Base-by-base conservation (phyloP, 2,329 filamentous ascomycete genomes). In the Trichophyton rubrum region DNA sequence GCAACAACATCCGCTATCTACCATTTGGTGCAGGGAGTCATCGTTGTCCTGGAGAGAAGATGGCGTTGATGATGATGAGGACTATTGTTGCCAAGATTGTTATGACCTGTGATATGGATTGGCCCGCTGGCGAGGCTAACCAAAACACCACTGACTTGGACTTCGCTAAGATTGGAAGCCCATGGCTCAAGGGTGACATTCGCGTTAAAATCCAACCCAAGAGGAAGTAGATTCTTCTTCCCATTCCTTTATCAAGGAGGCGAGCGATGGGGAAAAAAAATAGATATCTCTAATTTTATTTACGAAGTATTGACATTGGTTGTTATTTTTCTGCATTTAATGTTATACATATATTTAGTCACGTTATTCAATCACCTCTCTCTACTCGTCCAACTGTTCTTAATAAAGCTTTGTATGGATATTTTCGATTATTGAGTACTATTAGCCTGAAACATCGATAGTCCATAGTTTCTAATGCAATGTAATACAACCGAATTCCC, bases 141-240 rank as follows among this genome's bases (percentile, higher is more conserved):
- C 55, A 59, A 47, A 61, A 64, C 49, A 53, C 58, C 22, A 60
- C 60, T 6, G 58, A 59, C 17, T 47, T 64, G 56, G 62, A 64
- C 51, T 64, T 64, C 49, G 59, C 56, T 13, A 64, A 64, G 27
- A 64, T 62, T 30, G 62, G 62, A n/a, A 64, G 62, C 49, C 62
- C 62, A 4, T 64, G 62, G 62, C 43, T 62, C 5, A 62, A 58
- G 59, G 62, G 61, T 41, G 62, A 62, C 17, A 58, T 61, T 9
- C 53, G 58, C 24, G 61, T 64, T 33, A 61, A 47, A n/a, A 60
- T 64, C 41, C 59, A 59, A 17, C 59, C 56, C 27, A 59, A 59
- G 27, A 38, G 11, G 11, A 24, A 59, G 30, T 45, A 57, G 11
- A 30, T 33, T 17, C 30, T 4, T 33, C 24, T 30, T 2, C 22